These are phyloP conservation scores for Pichia occidentalis DNA, from an alignment of 805 yeast species.

Conservation along the genomic window DNA sequence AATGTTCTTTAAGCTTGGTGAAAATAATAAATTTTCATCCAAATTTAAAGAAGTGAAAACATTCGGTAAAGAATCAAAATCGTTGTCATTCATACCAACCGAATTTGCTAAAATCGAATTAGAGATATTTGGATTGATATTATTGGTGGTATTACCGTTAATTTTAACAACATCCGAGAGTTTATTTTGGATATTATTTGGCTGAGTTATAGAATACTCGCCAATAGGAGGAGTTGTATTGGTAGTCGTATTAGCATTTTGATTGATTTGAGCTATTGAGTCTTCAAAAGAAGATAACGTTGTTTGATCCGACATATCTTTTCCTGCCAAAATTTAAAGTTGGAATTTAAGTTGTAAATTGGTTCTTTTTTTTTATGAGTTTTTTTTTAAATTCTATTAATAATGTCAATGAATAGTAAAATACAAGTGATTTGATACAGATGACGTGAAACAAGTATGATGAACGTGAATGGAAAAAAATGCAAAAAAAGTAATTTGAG, in stretches of 20 bases:
- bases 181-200: slow-evolving; percentile 10
- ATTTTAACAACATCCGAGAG: slow-evolving; percentile 5
- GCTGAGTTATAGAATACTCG: slow-evolving; percentile 16
- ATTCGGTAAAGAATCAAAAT: slow-evolving; percentile 38
- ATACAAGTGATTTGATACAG: too few species aligned
- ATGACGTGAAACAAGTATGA: too few species aligned
- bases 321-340: too few species aligned
- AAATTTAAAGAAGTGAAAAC: slow-evolving; percentile 42
- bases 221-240: slow-evolving; percentile 30
- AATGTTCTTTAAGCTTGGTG: slow-evolving; percentile 23
- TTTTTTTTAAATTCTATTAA: too few species aligned
- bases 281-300: slow-evolving; percentile 30
- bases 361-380: too few species aligned
- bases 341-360: too few species aligned
- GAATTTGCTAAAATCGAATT: background rate
- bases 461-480: too few species aligned
- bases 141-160: slow-evolving; percentile 4
- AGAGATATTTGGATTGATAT: slow-evolving; percentile 1
- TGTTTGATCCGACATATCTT: slow-evolving; percentile 32
- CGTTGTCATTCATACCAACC: slow-evolving; percentile 10
- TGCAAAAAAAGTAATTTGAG: too few species aligned
- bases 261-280: slow-evolving; percentile 20
- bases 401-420: too few species aligned
- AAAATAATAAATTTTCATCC: slow-evolving; percentile 27
- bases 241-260: slow-evolving; percentile 22